Base-by-base conservation (phyloP, 2,329 filamentous ascomycete species). In the Fusarium acutatum region DNA sequence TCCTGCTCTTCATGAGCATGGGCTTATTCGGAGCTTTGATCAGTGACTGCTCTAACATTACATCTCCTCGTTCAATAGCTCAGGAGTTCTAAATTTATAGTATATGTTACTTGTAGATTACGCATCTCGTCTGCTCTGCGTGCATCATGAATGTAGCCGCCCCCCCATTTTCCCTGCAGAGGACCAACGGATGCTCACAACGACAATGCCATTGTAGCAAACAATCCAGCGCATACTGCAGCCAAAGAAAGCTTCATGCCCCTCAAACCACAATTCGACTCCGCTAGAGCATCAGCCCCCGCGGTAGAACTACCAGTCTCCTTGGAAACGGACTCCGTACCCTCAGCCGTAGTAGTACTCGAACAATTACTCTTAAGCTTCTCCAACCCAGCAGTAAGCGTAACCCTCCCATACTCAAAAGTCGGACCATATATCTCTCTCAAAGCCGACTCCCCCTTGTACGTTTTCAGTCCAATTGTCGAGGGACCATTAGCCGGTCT, bases 31-130 rank as follows among this genome's bases (percentile, higher is more conserved):
- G 17, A 22, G n/a, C 7, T 0, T 37, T 24, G 26, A 12, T 18
- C 9, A 13, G 50, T 46, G 4, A 22, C 13, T 26, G 1, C 15
- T 9, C 41, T 4, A 10, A 4, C 4, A 43, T 4, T 7, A 12
- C 5, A 13, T 46, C 26, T 22, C 9, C 13, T 15, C 28, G 6
- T n/a, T 32, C 7, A 50, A 30, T 14, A 34, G 1, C 13, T 13
- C 5, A 5, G 18, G 14, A 11, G 13, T 9, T 18, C 6, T 22
- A 6, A 7, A 17, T 11, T 30, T 20, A 13, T 14, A 47, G 0
- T 10, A 28, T 1, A 30, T 22, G 0, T 28, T 4, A 1, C 4
- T 6, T 17, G 3, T 17, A 10, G 10, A 22, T n/a, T n/a, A 34
- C 8, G 15, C 5, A 24, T 34, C 22, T 14, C 3, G 17, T 50